Evolutionary conservation across 2,329 filamentous ascomycete species (phyloP).

Genomic region (Lachnum nothofagi): DNA sequence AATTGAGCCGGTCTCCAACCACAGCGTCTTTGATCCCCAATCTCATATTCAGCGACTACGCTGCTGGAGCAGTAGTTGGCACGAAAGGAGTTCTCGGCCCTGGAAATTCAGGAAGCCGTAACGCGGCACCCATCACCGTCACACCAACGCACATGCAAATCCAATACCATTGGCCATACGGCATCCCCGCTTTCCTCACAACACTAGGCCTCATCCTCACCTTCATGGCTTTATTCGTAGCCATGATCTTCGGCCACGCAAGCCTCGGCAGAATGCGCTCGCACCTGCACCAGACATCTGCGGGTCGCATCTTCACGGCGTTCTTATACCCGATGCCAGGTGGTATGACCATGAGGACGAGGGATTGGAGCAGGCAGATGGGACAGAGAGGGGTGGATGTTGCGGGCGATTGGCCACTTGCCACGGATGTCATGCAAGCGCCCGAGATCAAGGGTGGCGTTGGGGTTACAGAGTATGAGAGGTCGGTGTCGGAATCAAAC

Average conservation of each 20-base stretch:
- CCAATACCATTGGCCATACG: constrained; percentile 27
- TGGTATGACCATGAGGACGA: constrained; percentile 4
- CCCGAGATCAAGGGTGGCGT: not conserved
- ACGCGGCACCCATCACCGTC: constrained; percentile 23
- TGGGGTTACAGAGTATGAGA: not conserved
- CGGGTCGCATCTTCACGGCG: constrained; percentile 15
- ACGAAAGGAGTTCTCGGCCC: constrained; percentile 27
- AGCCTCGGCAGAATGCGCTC: constrained; percentile 8
- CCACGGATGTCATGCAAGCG: not conserved
- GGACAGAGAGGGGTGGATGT: constrained; percentile 12
- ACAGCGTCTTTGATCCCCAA: constrained; percentile 37
- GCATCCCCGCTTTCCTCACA: constrained; percentile 14
- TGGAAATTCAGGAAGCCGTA: constrained; percentile 12
- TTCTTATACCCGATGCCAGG: constrained; percentile 10
- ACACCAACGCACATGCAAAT: constrained; percentile 29
- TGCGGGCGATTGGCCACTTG: constrained; percentile 6
- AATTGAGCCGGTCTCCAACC: constrained; percentile 28
- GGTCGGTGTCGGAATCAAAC: not conserved
- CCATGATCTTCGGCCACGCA: constrained; percentile 2
- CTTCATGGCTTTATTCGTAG: constrained; percentile 11
- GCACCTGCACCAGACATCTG: constrained; percentile 11
- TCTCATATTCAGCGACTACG: constrained; percentile 42
- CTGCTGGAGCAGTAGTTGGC: constrained; percentile 40
- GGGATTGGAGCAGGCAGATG: constrained; percentile 11
- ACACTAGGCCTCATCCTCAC: constrained; percentile 12